Percentiles rank a stretch among this genome's conserved stretches.
These are phyloP conservation scores for Neonectria neomacrospora DNA, from an alignment of 2,329 filamentous ascomycete genomes.

Conservation along the genomic window DNA sequence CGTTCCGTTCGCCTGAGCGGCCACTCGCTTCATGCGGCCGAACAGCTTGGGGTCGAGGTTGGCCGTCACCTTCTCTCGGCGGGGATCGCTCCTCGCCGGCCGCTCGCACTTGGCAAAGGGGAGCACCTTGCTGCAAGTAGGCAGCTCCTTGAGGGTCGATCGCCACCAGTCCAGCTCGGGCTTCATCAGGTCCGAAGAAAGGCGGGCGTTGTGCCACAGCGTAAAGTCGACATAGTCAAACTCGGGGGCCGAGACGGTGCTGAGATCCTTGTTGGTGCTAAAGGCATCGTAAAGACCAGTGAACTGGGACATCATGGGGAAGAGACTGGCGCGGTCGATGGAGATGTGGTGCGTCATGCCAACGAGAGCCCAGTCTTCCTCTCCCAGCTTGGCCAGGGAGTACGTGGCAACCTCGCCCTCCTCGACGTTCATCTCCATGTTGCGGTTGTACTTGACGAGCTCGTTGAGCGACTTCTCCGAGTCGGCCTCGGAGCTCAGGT, in stretches of 20 bases:
- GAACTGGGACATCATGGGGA: slow-evolving; percentile 41
- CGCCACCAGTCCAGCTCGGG: slow-evolving; percentile 43
- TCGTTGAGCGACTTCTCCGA: slow-evolving; percentile 28
- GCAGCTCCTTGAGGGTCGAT: slow-evolving; percentile 32
- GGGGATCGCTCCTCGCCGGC: slow-evolving; percentile 33
- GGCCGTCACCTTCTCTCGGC: slow-evolving; percentile 33
- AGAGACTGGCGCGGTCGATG: slow-evolving; percentile 38
- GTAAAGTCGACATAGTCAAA: slow-evolving; percentile 42
- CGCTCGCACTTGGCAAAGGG: slow-evolving; percentile 40
- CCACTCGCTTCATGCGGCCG: slow-evolving; percentile 42
- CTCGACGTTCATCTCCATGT: slow-evolving; percentile 41
- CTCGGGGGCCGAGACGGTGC: slow-evolving; percentile 35
- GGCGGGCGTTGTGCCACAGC: slow-evolving; percentile 42
- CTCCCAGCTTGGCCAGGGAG: slow-evolving; percentile 36
- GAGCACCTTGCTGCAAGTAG: slow-evolving; percentile 36
- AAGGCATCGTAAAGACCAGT: slow-evolving; percentile 39
- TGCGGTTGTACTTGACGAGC: slow-evolving; percentile 34
- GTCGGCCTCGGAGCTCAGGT: slow-evolving; percentile 29
- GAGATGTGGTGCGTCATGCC: slow-evolving; percentile 42
- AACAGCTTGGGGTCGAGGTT: slow-evolving; percentile 39
- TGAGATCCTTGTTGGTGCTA: slow-evolving; percentile 31
- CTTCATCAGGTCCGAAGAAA: slow-evolving; percentile 38
- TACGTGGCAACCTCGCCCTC: slow-evolving; percentile 37
- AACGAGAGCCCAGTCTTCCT: slow-evolving; percentile 37
- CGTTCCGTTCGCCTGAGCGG: slow-evolving; percentile 35